Conservation (phyloP, 805 yeast species). For the Blastobotrys chiropterorum region DNA sequence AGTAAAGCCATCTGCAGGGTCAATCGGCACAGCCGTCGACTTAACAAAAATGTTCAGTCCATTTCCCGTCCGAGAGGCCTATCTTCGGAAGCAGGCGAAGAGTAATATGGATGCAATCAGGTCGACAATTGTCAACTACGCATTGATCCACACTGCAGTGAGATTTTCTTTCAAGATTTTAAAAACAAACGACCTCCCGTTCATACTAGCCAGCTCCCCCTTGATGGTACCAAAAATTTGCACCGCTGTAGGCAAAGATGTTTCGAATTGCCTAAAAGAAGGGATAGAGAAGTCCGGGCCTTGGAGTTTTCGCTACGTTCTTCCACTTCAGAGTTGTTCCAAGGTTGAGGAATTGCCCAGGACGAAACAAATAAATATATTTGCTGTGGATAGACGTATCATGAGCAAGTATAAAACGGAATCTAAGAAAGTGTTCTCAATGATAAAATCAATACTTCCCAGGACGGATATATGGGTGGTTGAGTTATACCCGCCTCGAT, state of each 20-base stretch:
- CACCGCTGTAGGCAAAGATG: not conserved
- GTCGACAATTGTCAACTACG: not conserved
- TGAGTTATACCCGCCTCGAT: slow-evolving; percentile 47
- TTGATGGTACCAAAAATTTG: not conserved
- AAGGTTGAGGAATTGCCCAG: not conserved
- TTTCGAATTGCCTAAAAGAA: not conserved
- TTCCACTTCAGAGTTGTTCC: not conserved
- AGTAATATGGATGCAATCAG: slow-evolving; percentile 22
- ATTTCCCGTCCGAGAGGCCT: slow-evolving; percentile 51
- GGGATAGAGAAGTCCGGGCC: not conserved
- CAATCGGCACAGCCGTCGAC: slow-evolving; percentile 58
- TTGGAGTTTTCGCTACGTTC: not conserved
- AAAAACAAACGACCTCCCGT: not conserved
- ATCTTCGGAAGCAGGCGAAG: not conserved
- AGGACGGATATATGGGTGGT: slow-evolving; percentile 38
- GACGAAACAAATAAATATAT: slow-evolving; percentile 46
- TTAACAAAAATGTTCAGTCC: slow-evolving; percentile 54
- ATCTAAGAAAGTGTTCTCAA: slow-evolving; percentile 61
- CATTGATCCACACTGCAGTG: not conserved
- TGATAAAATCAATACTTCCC: slow-evolving; percentile 51
- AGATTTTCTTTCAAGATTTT: not conserved
- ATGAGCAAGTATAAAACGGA: slow-evolving; percentile 57
- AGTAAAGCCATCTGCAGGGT: slow-evolving; percentile 38
- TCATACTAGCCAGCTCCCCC: not conserved
- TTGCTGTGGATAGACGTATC: slow-evolving; percentile 43